Conservation (phyloP, 768 basidiomycete genomes). For the Serendipita sp. region DNA sequence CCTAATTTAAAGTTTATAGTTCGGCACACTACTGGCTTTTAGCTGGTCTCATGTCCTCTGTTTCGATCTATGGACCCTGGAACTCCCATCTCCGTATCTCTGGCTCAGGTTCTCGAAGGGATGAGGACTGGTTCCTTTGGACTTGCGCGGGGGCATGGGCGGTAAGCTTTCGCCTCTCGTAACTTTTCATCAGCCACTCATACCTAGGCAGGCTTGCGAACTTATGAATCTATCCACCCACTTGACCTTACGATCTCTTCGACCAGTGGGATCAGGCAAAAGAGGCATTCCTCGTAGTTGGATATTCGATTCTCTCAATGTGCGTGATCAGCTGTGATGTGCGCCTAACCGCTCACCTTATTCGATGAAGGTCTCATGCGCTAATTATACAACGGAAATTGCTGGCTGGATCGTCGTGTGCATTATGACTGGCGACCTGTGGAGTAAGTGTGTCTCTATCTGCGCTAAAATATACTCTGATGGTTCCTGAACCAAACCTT, state of each 20-base stretch:
- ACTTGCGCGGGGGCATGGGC: slow-evolving; percentile 51
- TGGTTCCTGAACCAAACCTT: background rate
- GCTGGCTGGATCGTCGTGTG: slow-evolving; percentile 57
- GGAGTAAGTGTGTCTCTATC: background rate
- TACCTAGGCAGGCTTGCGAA: slow-evolving; percentile 47
- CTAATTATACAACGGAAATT: slow-evolving; percentile 89
- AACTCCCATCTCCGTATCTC: slow-evolving; percentile 11
- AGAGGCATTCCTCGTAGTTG: slow-evolving; percentile 87
- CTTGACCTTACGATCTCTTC: slow-evolving; percentile 62
- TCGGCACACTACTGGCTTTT: slow-evolving; percentile 80
- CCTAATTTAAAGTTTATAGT: slow-evolving; percentile 26
- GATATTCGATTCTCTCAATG: slow-evolving; percentile 49
- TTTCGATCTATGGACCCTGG: background rate
- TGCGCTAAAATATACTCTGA: background rate
- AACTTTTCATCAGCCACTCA: background rate
- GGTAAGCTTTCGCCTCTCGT: slow-evolving; percentile 32
- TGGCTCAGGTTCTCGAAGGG: slow-evolving; percentile 63
- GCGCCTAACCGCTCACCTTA: background rate
- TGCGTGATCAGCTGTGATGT: background rate
- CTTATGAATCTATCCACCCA: slow-evolving; percentile 75
- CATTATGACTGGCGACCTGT: slow-evolving; percentile 45
- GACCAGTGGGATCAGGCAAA: slow-evolving; percentile 58
- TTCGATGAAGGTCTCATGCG: slow-evolving; percentile 42
- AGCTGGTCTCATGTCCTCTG: slow-evolving; percentile 27
- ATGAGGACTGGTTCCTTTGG: slow-evolving; percentile 51